phyloP scores from a whole-genome alignment of 352 stramenopile species.

The Salisapilia sapeloensis region DNA sequence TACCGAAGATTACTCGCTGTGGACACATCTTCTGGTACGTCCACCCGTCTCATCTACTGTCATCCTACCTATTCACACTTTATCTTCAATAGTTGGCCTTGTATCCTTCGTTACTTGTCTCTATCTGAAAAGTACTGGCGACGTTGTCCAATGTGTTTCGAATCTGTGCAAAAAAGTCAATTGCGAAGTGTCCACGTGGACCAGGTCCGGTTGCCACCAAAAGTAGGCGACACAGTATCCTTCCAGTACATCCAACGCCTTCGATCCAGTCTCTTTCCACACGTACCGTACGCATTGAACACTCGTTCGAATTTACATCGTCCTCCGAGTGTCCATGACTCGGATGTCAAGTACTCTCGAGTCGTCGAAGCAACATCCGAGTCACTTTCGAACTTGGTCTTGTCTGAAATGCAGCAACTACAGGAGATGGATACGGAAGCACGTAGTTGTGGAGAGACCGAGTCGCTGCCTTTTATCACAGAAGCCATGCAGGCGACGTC shows the following conservation, averaged over 20 bases:
- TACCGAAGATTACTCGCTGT: slow-evolving; percentile 76
- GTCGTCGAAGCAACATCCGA: slow-evolving; percentile 53
- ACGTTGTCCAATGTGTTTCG: slow-evolving; percentile 77
- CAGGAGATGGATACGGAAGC: slow-evolving; percentile 52
- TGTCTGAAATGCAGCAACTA: slow-evolving; percentile 48
- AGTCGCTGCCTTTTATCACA: slow-evolving; percentile 62
- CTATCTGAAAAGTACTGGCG: slow-evolving; percentile 80
- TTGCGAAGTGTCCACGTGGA: slow-evolving; percentile 55
- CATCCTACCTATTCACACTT: background rate
- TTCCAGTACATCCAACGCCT: slow-evolving; percentile 65
- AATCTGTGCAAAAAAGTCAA: slow-evolving; percentile 69
- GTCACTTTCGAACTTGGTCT: slow-evolving; percentile 40
- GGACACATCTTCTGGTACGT: slow-evolving; percentile 71
- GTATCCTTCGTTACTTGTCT: slow-evolving; percentile 68
- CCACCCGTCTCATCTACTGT: background rate
- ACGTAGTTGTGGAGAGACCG: slow-evolving; percentile 46
- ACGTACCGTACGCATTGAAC: slow-evolving; percentile 20
- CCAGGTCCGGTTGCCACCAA: slow-evolving; percentile 31
- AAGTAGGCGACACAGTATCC: slow-evolving; percentile 22
- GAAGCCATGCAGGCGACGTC: slow-evolving; percentile 63
- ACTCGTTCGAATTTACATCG: slow-evolving; percentile 1
- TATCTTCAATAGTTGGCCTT: slow-evolving; percentile 38
- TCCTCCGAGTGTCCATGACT: slow-evolving; percentile 49
- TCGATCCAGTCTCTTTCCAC: slow-evolving; percentile 54
- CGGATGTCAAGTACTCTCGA: slow-evolving; percentile 41